A percentile compares a stretch with the other conserved stretches of the same genome.
phyloP scores from a whole-genome alignment of 225 moss, liverwort and hornwort species.

The Neckera pumila region DNA sequence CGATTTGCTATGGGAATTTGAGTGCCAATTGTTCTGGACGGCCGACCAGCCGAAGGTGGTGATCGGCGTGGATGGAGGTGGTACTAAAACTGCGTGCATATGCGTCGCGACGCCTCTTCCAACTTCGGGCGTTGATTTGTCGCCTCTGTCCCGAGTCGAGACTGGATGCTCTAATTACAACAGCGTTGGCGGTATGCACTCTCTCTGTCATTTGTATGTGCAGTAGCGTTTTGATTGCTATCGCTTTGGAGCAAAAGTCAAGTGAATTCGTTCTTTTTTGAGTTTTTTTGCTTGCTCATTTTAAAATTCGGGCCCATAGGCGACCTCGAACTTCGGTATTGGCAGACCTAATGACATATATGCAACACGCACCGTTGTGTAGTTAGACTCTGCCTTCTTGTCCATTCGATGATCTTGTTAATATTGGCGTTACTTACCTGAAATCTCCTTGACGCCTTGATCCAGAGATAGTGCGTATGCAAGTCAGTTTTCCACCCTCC shows the following conservation, averaged over 20 bases:
- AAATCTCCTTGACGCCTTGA: not conserved
- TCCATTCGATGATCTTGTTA: not conserved
- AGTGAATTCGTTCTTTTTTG: not conserved
- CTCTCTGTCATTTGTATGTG: not conserved
- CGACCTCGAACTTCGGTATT: not conserved
- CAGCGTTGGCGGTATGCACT: conserved; percentile 65
- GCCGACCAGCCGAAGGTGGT: conserved; percentile 36
- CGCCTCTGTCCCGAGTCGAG: conserved; percentile 42
- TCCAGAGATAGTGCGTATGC: not conserved
- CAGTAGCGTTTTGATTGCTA: not conserved
- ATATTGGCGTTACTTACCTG: not conserved
- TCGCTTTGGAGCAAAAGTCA: not conserved
- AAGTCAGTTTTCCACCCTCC: not conserved
- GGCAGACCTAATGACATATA: not conserved
- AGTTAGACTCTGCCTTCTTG: not conserved
- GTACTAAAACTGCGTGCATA: conserved; percentile 69
- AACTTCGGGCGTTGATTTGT: not conserved
- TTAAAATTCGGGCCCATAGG: not conserved
- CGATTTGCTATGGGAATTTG: conserved; percentile 60
- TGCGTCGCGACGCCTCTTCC: conserved; percentile 45
- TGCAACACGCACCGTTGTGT: not conserved
- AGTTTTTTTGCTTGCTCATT: not conserved
- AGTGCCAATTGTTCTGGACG: conserved; percentile 3
- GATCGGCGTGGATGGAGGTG: conserved; percentile 93
- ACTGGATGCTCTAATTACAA: conserved; percentile 81